Base-by-base conservation (phyloP, 1,284 basidiomycete species). In the Sparassis latifolia region DNA sequence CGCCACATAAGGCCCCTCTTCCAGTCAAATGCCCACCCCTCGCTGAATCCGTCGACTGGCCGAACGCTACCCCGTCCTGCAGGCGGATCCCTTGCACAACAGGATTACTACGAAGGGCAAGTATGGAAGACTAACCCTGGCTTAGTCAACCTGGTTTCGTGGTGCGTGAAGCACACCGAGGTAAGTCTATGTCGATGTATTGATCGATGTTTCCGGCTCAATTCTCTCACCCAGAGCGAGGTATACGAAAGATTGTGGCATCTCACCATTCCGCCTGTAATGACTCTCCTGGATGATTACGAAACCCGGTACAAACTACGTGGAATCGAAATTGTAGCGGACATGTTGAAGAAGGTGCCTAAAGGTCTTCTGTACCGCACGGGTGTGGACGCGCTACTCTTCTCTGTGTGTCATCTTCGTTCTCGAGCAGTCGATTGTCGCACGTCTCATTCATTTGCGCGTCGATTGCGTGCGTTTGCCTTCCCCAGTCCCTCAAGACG, bases 221-320 rank as follows among this genome's bases (percentile, higher is more conserved):
- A 37, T 37, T 20, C 20, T 20, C 20, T 20, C 20, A 20, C 20
- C 20, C 47, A 89, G 86, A 58, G 61, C n/a, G 67, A 76, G 2
- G 71, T 70, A 29, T 84, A 86, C 52, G 85, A 88, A 61, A 70
- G 68, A 20, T 55, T 81, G 27, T 92, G 89, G 89, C 85, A 81
- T 52, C 72, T 90, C 10, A 65, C 89, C 40, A 77, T 92, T 5
- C 89, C 89, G 1, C 89, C 89, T 1, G 64, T 84, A 4, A 86
- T 91, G 83, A 78, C 82, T 1, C 68, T 87, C 9, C 63, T 92
- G 39, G 89, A 92, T 55, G 89, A 92, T 59, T 88, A 79, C 58
- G 79, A 89, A 57, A 71, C 78, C 1, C 59, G 55, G 44, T 83
- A 84, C 67, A 90, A 88, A 64, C 63, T 89, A n/a, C 70, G 70